Conservation (phyloP, 306 rosid species). For the Cicer cuneatum region DNA sequence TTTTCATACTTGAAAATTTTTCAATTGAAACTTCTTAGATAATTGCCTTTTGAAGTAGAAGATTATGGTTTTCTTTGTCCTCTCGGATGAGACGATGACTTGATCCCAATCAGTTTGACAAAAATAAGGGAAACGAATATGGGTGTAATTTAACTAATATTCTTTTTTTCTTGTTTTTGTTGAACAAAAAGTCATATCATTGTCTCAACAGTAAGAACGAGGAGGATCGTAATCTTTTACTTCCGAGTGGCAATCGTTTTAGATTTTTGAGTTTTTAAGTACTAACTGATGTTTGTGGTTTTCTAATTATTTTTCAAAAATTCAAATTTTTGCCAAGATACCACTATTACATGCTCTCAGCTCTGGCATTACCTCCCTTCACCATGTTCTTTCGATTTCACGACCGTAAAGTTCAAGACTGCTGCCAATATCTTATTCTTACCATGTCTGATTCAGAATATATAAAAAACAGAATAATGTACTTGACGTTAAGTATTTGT, state of each 20-base stretch:
- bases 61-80: neutral
- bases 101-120: neutral
- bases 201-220: neutral
- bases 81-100: neutral
- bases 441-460: neutral
- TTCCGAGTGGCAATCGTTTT: neutral
- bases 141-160: neutral
- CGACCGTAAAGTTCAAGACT: conserved; percentile 8
- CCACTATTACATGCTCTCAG: neutral
- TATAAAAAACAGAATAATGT: neutral
- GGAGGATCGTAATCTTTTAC: neutral
- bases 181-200: neutral
- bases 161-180: neutral
- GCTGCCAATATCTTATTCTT: conserved; percentile 14
- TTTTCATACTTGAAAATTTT: neutral
- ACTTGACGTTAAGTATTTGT: neutral
- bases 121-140: neutral
- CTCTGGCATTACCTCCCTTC: neutral
- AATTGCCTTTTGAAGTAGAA: neutral
- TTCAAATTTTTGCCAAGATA: conserved; percentile 1
- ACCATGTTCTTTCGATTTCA: conserved; percentile 5
- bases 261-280: neutral
- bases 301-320: neutral
- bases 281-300: neutral
- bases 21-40: neutral